Percentiles rank a stretch among this genome's conserved stretches.
Conservation (phyloP, 2,329 filamentous ascomycete genomes). For the Neurospora sp. region DNA sequence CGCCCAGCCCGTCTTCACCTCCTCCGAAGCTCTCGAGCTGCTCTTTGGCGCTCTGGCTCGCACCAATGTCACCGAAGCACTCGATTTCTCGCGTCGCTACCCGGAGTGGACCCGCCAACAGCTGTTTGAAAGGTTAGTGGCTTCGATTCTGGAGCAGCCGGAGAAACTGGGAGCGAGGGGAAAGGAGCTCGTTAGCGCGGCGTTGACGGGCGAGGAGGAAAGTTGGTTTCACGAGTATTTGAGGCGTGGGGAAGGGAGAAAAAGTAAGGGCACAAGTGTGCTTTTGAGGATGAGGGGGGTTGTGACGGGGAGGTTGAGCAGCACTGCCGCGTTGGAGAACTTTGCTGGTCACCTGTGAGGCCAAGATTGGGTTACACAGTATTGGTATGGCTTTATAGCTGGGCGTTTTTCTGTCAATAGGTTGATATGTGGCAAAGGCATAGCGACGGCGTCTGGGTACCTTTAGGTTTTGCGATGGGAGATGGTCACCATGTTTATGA, state of each 20-base stretch:
- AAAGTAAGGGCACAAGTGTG: constrained; percentile 31
- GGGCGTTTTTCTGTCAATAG: neutral
- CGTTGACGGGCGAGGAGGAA: constrained; percentile 62
- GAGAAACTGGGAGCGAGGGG: constrained; percentile 41
- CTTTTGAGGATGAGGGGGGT: constrained; percentile 16
- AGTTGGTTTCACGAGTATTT: constrained; percentile 63
- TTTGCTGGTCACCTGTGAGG: neutral
- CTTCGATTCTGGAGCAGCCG: constrained; percentile 39
- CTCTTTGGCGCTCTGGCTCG: constrained; percentile 60
- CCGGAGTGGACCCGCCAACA: constrained; percentile 49
- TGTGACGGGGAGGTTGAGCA: constrained; percentile 13
- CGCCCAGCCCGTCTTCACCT: constrained; percentile 62
- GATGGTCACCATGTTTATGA: neutral
- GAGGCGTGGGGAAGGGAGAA: constrained; percentile 52
- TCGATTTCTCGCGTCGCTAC: constrained; percentile 60
- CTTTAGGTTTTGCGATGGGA: neutral
- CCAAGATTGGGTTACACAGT: neutral
- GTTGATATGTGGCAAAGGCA: neutral
- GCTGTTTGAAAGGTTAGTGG: constrained; percentile 58
- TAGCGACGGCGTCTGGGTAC: neutral
- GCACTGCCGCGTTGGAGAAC: neutral
- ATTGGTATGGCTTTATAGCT: neutral
- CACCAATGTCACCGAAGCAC: constrained; percentile 60
- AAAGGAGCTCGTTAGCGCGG: constrained; percentile 61
- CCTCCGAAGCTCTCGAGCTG: constrained; percentile 48